Base-by-base conservation (phyloP, 208 protist species). In the Leishmania major region DNA sequence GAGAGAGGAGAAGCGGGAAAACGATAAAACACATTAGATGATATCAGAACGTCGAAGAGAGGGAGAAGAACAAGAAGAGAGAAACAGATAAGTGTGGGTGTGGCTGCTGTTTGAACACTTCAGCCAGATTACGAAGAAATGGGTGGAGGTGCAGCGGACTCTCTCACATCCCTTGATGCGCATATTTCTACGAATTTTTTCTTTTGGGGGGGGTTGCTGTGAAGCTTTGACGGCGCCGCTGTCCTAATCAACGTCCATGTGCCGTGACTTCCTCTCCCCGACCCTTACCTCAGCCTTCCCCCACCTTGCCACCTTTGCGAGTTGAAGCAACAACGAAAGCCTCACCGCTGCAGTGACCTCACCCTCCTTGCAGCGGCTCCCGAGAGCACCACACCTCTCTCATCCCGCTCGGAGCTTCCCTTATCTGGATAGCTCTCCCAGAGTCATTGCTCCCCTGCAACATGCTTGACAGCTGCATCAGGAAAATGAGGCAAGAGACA, bases 51-150 rank as follows among this genome's bases (percentile, higher is more conserved):
- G n/a, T 31, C 3, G 19, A 17, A 74, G 78, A 74, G 78, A n/a
- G 71, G 37, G 11, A 76, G 10, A 76, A 37, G 19, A 84, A 66
- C 84, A n/a, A 85, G 59, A 86, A n/a, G 84, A 67, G 40, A 59
- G 40, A 57, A 77, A 77, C 47, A 47, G 51, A 62, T 3, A 55
- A n/a, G 10, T 43, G 28, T 51, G 43, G 8, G 73, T 62, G 19
- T 40, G 19, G n/a, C 6, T 60, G 11, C 37, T 74, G 70, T 35
- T 35, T 37, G 8, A 55, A 22, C 11, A 22, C 25, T 75, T 71
- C 49, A 15, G 28, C 6, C 35, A n/a, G 2, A 64, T 55, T 43
- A 81, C 31, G 35, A 66, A 76, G 19, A 55, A 74, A 74, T 19
- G 8, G 45, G 5, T 74, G 43, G 28, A 74, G 70, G 31, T 4